A percentile compares a stretch with the other conserved stretches of the same genome.
phyloP scores from a whole-genome alignment of 2,329 filamentous ascomycete species.

The Teratosphaeria gauchensis region DNA sequence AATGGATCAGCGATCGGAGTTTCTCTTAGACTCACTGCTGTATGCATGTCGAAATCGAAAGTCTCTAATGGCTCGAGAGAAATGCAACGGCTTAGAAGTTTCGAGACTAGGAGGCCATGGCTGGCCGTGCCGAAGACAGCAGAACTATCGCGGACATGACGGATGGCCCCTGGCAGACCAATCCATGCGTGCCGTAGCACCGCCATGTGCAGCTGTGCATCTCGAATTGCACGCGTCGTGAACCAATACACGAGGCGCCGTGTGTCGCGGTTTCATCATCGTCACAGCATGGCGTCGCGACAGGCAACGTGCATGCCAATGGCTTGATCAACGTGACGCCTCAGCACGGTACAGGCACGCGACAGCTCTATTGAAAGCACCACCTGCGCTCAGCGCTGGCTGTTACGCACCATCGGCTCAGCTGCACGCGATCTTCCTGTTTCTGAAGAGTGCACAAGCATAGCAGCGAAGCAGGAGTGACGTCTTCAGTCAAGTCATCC shows the following conservation, averaged over 20 bases:
- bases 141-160: slow-evolving; percentile 59
- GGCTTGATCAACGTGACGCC: neutral
- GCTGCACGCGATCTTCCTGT: too few relatives aligned
- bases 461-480: neutral
- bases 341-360: neutral
- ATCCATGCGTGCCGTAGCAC: neutral
- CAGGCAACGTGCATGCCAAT: neutral
- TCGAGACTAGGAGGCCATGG: slow-evolving; percentile 63
- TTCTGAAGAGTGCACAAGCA: neutral
- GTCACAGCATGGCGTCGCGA: neutral
- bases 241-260: neutral
- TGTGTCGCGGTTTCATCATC: neutral
- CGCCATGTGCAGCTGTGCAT: neutral
- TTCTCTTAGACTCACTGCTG: neutral
- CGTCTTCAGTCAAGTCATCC: neutral
- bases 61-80: slow-evolving; percentile 47
- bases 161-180: neutral
- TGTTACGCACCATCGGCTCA: too few relatives aligned
- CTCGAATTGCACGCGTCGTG: neutral
- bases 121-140: slow-evolving; percentile 56
- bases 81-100: slow-evolving; percentile 50
- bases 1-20: neutral
- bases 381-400: too few relatives aligned
- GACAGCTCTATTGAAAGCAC: neutral
- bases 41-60: slow-evolving; percentile 46